phyloP scores from a whole-genome alignment of 2,329 filamentous ascomycete genomes.

The Mariannaea sp. region DNA sequence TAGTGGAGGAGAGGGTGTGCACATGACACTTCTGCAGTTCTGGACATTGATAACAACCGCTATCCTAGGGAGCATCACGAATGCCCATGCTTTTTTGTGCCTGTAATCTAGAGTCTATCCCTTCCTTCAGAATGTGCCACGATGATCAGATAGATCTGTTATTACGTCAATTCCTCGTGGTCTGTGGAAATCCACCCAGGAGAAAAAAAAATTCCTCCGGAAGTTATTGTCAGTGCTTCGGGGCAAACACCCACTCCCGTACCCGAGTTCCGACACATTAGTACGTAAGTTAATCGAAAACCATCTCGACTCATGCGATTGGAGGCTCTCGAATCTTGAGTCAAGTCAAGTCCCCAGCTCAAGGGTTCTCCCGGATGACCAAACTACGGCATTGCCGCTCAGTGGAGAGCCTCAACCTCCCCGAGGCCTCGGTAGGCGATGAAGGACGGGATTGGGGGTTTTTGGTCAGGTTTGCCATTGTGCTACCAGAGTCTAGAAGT shows the following conservation, averaged over 20 bases:
- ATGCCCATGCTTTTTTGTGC: no score
- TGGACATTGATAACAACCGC: conserved; percentile 27
- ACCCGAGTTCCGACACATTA: conserved; percentile 15
- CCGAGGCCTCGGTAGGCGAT: not conserved
- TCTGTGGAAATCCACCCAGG: no score
- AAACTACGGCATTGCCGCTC: not conserved
- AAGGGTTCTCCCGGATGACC: no score
- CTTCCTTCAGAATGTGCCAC: no score
- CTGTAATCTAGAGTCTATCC: no score
- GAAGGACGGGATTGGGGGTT: no score
- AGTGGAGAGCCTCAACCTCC: not conserved
- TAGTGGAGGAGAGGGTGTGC: conserved; percentile 15
- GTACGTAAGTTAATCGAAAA: conserved; percentile 33
- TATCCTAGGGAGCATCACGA: no score
- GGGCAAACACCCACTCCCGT: not conserved
- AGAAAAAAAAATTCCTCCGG: conserved; percentile 16
- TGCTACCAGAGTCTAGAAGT: no score
- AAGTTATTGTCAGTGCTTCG: conserved; percentile 11
- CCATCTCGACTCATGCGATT: not conserved
- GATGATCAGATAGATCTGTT: no score
- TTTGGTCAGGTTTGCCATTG: no score
- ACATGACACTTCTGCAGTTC: conserved; percentile 38
- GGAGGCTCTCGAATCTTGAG: conserved; percentile 3
- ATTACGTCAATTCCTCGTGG: no score
- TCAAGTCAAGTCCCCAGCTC: no score